Evolutionary conservation across 2,329 filamentous ascomycete species (phyloP).

Genomic region (Mariannaea elegans): DNA sequence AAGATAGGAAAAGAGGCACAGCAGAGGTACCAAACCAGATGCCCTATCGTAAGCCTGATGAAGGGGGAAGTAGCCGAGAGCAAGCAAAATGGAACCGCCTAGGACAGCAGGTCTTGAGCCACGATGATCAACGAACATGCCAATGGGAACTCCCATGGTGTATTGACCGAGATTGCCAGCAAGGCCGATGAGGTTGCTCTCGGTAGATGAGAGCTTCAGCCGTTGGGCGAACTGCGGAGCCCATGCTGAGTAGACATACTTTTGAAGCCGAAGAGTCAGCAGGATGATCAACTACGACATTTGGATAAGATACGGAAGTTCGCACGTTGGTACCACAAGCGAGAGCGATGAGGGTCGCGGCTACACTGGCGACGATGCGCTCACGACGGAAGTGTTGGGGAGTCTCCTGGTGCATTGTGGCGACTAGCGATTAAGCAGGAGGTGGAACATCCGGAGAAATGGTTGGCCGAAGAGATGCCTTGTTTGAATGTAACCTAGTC

Average conservation of each 20-base stretch:
- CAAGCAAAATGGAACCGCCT: slow-evolving; percentile 76
- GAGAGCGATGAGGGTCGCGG: slow-evolving; percentile 84
- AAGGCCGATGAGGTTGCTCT: slow-evolving; percentile 91
- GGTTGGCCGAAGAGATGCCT: too few species aligned
- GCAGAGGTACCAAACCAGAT: slow-evolving; percentile 61
- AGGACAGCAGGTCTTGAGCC: slow-evolving; percentile 84
- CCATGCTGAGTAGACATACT: slow-evolving; percentile 99
- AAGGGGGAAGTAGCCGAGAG: slow-evolving; percentile 85
- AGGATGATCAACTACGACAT: neutral
- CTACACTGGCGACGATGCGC: slow-evolving; percentile 83
- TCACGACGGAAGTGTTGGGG: slow-evolving; percentile 61
- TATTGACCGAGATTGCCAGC: slow-evolving; percentile 95
- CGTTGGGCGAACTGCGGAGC: slow-evolving; percentile 92
- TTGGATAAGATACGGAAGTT: neutral
- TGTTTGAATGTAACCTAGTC: too few species aligned
- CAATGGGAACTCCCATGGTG: slow-evolving; percentile 85
- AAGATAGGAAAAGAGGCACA: slow-evolving; percentile 87
- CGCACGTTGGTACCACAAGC: slow-evolving; percentile 93
- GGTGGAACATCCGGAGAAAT: slow-evolving; percentile 6
- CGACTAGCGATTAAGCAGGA: too few species aligned
- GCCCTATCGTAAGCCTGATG: slow-evolving; percentile 80
- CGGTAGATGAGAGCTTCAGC: slow-evolving; percentile 87
- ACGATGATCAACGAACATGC: slow-evolving; percentile 83
- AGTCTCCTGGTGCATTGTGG: slow-evolving; percentile 39
- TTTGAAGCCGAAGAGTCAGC: slow-evolving; percentile 15